These are phyloP conservation scores for Botryotinia convoluta DNA, from an alignment of 2,329 filamentous ascomycete genomes.

Conservation along the genomic window DNA sequence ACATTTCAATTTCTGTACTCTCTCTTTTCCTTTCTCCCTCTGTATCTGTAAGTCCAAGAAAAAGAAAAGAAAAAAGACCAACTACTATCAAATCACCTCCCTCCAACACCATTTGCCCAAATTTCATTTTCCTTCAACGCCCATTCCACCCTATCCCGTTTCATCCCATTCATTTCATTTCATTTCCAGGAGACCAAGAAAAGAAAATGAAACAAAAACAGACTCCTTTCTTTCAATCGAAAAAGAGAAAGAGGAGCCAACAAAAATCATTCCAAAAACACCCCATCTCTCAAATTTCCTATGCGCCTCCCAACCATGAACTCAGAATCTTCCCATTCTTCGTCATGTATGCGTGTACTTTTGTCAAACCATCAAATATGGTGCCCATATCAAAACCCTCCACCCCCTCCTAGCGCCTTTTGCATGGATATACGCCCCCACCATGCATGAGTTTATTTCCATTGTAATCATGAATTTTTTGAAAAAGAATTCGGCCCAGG, in stretches of 20 bases:
- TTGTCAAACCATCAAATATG: not conserved
- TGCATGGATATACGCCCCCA: not conserved
- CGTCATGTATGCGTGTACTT: conserved; percentile 12
- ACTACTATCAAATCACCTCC: not conserved
- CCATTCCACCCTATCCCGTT: not conserved
- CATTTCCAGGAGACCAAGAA: not conserved
- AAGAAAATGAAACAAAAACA: not conserved
- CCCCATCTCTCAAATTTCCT: not conserved
- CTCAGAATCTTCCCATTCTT: not conserved
- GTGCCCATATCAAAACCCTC: not conserved
- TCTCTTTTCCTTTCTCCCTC: not conserved
- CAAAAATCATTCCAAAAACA: not conserved
- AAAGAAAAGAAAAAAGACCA: not conserved
- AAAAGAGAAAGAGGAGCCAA: not conserved
- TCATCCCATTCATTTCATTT: not conserved
- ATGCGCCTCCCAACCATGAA: not conserved
- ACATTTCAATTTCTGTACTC: not conserved
- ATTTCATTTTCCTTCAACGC: not conserved
- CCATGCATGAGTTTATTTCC: not conserved
- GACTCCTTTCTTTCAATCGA: not conserved
- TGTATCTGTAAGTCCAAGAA: not conserved
- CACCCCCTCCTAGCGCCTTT: not conserved
- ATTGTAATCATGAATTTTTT: not conserved
- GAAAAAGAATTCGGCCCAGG: not conserved
- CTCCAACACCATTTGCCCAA: not conserved